A percentile compares a stretch with the other conserved stretches of the same genome.
phyloP scores from a whole-genome alignment of 2,329 filamentous ascomycete species.

The Trichophyton simii region DNA sequence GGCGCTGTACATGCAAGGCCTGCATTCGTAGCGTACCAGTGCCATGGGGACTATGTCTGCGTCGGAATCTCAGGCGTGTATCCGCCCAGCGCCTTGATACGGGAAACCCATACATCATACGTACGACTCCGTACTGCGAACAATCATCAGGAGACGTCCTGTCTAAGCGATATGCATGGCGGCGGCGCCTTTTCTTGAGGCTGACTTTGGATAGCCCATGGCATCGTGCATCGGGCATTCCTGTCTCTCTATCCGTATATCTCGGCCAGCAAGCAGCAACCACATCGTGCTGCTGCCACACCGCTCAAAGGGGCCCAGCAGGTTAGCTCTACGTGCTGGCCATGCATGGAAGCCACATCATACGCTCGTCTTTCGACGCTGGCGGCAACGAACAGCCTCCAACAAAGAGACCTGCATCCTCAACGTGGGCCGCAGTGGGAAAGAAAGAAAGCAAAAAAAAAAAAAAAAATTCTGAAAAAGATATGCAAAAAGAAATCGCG shows the following conservation, averaged over 20 bases:
- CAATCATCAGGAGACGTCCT: neutral
- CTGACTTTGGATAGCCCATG: neutral
- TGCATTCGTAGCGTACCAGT: neutral
- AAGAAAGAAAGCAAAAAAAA: neutral
- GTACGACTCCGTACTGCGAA: too few relatives aligned
- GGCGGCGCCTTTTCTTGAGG: neutral
- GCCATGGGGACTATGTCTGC: neutral
- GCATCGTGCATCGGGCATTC: neutral
- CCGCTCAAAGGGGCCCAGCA: neutral
- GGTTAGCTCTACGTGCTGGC: neutral
- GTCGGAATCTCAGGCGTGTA: neutral
- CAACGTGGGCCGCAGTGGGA: neutral
- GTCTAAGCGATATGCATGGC: neutral
- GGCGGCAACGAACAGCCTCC: neutral
- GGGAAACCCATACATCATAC: neutral
- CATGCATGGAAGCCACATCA: neutral
- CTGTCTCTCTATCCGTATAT: too few relatives aligned
- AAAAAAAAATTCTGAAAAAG: neutral
- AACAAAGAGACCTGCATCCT: neutral
- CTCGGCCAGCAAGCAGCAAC: too few relatives aligned
- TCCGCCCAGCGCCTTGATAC: neutral
- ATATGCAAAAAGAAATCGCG: neutral
- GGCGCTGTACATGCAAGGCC: neutral
- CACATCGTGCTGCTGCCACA: neutral
- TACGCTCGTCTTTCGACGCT: neutral